Conservation (phyloP, 2,329 filamentous ascomycete genomes). For the Amylocarpus encephaloides region DNA sequence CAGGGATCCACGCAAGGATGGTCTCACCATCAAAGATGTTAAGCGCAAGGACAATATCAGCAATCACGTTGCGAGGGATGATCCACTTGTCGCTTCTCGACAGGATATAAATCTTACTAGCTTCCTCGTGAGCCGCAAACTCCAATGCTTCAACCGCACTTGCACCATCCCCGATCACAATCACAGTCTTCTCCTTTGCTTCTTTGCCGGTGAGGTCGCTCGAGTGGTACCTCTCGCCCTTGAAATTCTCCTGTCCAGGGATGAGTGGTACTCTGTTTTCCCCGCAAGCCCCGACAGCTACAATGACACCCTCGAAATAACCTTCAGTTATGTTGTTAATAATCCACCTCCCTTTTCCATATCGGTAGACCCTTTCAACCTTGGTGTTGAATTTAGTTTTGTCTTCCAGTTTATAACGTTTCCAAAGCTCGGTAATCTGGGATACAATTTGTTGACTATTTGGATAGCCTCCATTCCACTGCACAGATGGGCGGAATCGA, state of each 20-base stretch:
- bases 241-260: conserved; percentile 64
- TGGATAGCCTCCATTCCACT: conserved; percentile 72
- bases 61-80: conserved; percentile 70
- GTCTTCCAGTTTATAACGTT: conserved; percentile 63
- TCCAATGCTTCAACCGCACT: conserved; percentile 79
- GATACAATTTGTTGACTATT: conserved; percentile 67
- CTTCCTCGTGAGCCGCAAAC: conserved; percentile 63
- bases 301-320: conserved; percentile 71
- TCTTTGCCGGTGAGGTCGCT: conserved; percentile 66
- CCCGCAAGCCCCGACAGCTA: conserved; percentile 74
- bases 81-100: conserved; percentile 82
- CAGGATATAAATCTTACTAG: conserved; percentile 64
- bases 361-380: conserved; percentile 64
- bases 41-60: conserved; percentile 66
- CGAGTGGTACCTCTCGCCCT: conserved; percentile 68
- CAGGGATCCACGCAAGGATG: conserved; percentile 68
- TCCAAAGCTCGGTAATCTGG: conserved; percentile 67
- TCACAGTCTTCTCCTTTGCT: conserved; percentile 67
- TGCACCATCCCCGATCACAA: conserved; percentile 72
- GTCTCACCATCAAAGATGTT: conserved; percentile 79
- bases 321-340: conserved; percentile 67
- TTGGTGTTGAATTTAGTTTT: conserved; percentile 66
- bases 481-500: conserved; percentile 74
- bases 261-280: conserved; percentile 68
- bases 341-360: conserved; percentile 65